These are phyloP conservation scores for Hypoxylon sp. DNA, from an alignment of 2,329 filamentous ascomycete genomes.

Conservation along the genomic window DNA sequence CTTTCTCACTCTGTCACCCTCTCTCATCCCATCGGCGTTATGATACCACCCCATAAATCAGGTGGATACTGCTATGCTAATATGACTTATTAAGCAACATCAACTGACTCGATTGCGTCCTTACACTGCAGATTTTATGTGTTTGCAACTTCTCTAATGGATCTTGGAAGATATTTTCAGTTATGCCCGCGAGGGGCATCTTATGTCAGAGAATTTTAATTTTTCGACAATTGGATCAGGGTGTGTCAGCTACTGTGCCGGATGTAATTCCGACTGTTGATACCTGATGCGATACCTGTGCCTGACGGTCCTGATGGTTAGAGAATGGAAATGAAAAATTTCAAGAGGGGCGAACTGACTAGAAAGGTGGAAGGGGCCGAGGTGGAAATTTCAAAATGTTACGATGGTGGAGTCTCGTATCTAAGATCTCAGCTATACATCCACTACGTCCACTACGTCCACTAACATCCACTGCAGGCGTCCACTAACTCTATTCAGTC, in stretches of 20 bases:
- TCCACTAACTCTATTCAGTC: constrained; percentile 20
- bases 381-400: constrained; percentile 38
- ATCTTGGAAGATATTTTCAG: not conserved
- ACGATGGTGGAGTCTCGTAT: constrained; percentile 39
- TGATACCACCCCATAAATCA: constrained; percentile 9
- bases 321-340: constrained; percentile 25
- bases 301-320: not conserved
- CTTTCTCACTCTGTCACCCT: not conserved
- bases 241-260: not conserved
- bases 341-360: constrained; percentile 18
- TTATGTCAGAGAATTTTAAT: not conserved
- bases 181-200: not conserved
- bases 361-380: constrained; percentile 33
- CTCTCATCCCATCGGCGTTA: constrained; percentile 30
- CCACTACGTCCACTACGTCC: not conserved
- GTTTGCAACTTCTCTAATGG: not conserved
- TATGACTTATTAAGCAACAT: constrained; percentile 31
- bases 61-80: constrained; percentile 3
- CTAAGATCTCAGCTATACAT: constrained; percentile 32
- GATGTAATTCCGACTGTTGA: not conserved
- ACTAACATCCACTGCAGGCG: too few species aligned
- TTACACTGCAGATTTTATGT: not conserved
- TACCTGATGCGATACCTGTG: not conserved
- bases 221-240: not conserved
- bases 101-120: constrained; percentile 22